Base-by-base conservation (phyloP, 768 basidiomycete species). In the Scleroderma bovista region DNA sequence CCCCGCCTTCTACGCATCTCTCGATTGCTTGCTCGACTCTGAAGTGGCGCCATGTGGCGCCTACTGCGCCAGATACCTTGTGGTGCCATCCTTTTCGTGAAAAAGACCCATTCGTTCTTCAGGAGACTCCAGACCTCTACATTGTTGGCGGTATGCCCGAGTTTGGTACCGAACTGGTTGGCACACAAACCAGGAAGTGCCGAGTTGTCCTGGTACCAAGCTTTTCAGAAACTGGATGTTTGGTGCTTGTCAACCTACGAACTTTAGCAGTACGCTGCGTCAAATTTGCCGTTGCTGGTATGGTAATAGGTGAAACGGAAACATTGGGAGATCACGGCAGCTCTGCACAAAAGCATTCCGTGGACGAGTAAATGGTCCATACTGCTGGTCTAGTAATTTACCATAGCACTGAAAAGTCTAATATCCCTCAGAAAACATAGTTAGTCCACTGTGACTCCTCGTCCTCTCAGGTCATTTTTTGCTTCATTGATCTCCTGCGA, bases 11-110 rank as follows among this genome's bases (percentile, higher is more conserved):
- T 50, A 86, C 86, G n/a, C 77, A 86, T 36, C 63, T 95, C 31
- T 78, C 79, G 3, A 75, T 97, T 52, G 78, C 90, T 10, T 78
- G 83, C 60, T 74, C 84, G 37, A 94, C 93, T 11, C 74, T 99
- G 31, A 80, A 76, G 58, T 99, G 95, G 96, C 75, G 93, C 51
- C 95, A 98, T 70, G 82, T 96, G 65, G 93, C 96, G n/a, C 96
- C 96, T 3, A 98, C 96, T 8, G 95, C 95, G 22, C 96, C 96
- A 23, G 96, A 99, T 68, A 99, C 96, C 1, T 76, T 99, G 3
- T 97, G 93, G 93, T 97, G 96, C 59, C 94, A 97, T 65, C 96
- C 96, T 16, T 98, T 87, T 71, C 80, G 87, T 44, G 75, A 80
- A 24, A 71, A 74, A 16, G 96, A 99, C 62, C 96, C 96, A 0